Evolutionary conservation across 2,329 filamentous ascomycete genomes (phyloP), one percentile per base, ranked within the genome.

Genomic region (Monilinia fructigena): DNA sequence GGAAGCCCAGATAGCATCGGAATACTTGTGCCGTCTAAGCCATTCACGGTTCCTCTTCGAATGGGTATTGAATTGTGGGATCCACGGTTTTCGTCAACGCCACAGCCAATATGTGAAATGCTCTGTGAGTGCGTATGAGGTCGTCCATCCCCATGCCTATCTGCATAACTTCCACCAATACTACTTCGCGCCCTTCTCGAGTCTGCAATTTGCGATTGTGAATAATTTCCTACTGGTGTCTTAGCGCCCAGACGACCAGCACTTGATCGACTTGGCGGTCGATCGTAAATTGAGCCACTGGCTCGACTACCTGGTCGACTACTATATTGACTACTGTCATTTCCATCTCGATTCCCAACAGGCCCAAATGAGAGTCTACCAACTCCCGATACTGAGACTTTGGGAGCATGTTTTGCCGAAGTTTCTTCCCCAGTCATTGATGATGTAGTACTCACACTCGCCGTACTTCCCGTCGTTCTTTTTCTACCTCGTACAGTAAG

Each of bases 401-500:
- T 80, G 23, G 85, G 80, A 40, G 85, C 79, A 72, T 88, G 85
- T 74, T 80, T 84, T 61, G 73, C 69, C 5, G 77, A 75, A 6
- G 78, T 76, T 23, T 76, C 74, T 45, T 72, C 70, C 31, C 64
- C 67, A n/a, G 68, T 70, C 55, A 69, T 63, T 20, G 74, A 74
- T 18, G 74, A 71, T 59, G 63, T 59, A 10, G 63, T 65, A 35
- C 63, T 65, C 8, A 56, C 70, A 47, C 74, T 75, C 12, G 69
- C 68, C 31, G 80, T 76, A 74, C 71, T 80, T 62, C 86, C 88
- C 20, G 83, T 80, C 11, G 85, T 85, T 67, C 90, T 87, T 78
- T 92, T 91, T 70, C 86, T 85, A 73, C 86, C 88, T 63, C 92
- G 87, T 75, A 89, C 82, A 40, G 86, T 88, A 72, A 88, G 81